Evolutionary conservation across 257 asterid species (phyloP).

Genomic region (Voacanga thouarsii): DNA sequence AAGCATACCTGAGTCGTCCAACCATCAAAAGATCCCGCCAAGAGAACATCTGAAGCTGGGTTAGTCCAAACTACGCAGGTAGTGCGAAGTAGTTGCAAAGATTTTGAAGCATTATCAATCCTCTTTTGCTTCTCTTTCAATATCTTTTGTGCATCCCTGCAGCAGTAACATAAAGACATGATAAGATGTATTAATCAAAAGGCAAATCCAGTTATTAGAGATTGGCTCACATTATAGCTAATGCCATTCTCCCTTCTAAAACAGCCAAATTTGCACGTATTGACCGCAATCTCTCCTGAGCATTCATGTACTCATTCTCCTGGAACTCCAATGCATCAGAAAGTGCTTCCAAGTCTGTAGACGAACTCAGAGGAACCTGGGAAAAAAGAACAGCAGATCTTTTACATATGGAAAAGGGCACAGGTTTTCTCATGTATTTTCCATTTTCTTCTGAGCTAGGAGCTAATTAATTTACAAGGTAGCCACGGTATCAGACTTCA

Average conservation of each 20-base stretch:
- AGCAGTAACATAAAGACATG: conserved; percentile 15
- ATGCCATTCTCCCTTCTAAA: conserved; percentile 74
- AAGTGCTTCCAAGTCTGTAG: conserved; percentile 40
- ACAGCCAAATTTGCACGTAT: conserved; percentile 72
- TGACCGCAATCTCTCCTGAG: conserved; percentile 63
- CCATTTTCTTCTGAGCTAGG: too few species aligned
- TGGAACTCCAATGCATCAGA: conserved; percentile 82
- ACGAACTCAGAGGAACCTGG: conserved; percentile 49
- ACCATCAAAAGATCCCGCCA: conserved; percentile 89
- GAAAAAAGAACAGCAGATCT: conserved; percentile 3
- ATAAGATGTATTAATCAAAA: conserved; percentile 3
- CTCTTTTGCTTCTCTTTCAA: conserved; percentile 56
- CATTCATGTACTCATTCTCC: conserved; percentile 68
- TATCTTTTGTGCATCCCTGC: conserved; percentile 61
- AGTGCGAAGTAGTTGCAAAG: conserved; percentile 63
- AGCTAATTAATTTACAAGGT: neutral
- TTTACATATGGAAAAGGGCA: neutral
- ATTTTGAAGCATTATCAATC: conserved; percentile 49
- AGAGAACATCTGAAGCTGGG: conserved; percentile 76
- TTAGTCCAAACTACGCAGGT: conserved; percentile 62
- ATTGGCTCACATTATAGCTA: conserved; percentile 51
- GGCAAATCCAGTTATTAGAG: conserved; percentile 3
- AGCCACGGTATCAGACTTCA: neutral
- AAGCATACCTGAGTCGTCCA: conserved; percentile 85
- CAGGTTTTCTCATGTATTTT: neutral